Base-by-base conservation (phyloP, 2,329 filamentous ascomycete species). In the Ilyonectria destructans region DNA sequence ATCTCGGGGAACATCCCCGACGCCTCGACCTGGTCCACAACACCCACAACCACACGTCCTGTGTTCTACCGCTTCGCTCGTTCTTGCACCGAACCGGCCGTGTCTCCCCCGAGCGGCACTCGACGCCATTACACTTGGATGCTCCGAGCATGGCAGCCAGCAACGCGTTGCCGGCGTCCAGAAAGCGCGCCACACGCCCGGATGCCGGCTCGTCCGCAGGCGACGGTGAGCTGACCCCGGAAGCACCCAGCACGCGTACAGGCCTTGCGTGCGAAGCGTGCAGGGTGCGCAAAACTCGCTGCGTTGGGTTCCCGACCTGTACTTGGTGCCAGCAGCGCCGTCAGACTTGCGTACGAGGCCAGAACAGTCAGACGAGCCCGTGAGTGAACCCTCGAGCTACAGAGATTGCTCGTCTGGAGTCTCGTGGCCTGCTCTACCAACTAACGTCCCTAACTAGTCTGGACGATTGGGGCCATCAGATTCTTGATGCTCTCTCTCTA, bases 281-380 rank as follows among this genome's bases (percentile, higher is more conserved):
- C n/a, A 54, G 51, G 51, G 2, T 54, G 6, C 51, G 51, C 13
- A 54, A 54, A 10, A 54, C 51, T 15, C 51, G 51, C 21, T 54
- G 51, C 51, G 51, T 54, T 54, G 51, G 51, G n/a, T 54, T 54
- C 31, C 51, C 51, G 17, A 54, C 51, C 3, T 54, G 51, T n/a
- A 54, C 51, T 2, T 54, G 51, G 51, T 54, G 51, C n/a, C 51
- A 54, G 29, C 51, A 31, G 21, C 51, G 51, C n/a, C 51, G 29
- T 1, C 51, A 54, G 15, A 12, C 51, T 35, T 54, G 51, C 10
- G 29, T 54, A 35, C 51, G 51, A 9, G 51, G 29, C 9, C 23
- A 54, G 51, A 54, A 54, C 29, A 31, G 26, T n/a, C 51, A 54
- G 26, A 54, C 51, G 29, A 54, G 51, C 26, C 51, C 51, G 51